Percentiles rank a stretch among this genome's conserved stretches.
Evolutionary conservation across 139 green algal genomes (phyloP).

Genomic region (Picochlorum sp.): DNA sequence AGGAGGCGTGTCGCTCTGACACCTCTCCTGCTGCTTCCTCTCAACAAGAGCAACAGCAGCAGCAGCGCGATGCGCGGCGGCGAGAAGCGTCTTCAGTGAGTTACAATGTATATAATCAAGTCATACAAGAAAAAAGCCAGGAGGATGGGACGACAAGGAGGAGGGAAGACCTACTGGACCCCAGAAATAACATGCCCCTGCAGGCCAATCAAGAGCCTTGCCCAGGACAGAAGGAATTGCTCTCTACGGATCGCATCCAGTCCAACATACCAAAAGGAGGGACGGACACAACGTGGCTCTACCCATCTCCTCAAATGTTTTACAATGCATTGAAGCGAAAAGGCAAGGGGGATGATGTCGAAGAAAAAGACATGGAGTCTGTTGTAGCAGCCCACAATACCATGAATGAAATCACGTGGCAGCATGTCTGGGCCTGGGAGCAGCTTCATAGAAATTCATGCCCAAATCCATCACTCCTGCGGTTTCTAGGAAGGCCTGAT

Average conservation of each 20-base stretch:
- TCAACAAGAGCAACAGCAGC: too few relatives aligned
- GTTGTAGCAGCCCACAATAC: constrained; percentile 67
- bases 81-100: constrained; percentile 18
- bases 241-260: constrained; percentile 59
- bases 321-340: constrained; percentile 93
- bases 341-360: constrained; percentile 84
- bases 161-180: constrained; percentile 51
- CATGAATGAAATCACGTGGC: constrained; percentile 95
- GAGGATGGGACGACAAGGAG: not conserved
- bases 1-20: too few relatives aligned
- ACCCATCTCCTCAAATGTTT: constrained; percentile 95
- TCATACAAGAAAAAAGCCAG: constrained; percentile 44
- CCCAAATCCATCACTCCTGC: constrained; percentile 58
- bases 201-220: constrained; percentile 80
- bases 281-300: constrained; percentile 73
- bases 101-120: constrained; percentile 89
- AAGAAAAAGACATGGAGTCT: constrained; percentile 80
- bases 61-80: too few relatives aligned
- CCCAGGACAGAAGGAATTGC: constrained; percentile 63
- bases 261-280: constrained; percentile 89
- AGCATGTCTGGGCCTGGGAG: constrained; percentile 66
- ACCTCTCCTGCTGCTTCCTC: too few relatives aligned
- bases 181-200: constrained; percentile 86
- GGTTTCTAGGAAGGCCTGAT: constrained; percentile 78
- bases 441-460: constrained; percentile 66